These are phyloP conservation scores for Auricularia sp. DNA, from an alignment of 768 basidiomycete genomes.

Conservation along the genomic window DNA sequence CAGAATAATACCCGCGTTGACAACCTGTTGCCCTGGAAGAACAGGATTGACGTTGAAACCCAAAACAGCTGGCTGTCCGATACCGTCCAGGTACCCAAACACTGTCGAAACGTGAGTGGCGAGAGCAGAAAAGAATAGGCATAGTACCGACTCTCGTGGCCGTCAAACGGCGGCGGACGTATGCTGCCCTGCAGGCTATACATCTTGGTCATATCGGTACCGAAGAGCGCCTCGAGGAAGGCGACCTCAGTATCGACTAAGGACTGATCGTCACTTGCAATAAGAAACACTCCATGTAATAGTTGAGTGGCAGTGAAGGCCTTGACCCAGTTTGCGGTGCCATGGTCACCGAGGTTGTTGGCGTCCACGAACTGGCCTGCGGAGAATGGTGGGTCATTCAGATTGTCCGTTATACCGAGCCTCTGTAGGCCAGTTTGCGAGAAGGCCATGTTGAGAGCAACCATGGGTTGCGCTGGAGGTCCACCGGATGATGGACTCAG, in stretches of 20 bases:
- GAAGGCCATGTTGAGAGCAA: conserved; percentile 44
- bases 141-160: conserved; percentile 14
- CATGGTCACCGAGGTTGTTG: conserved; percentile 22
- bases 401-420: conserved; percentile 29
- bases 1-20: conserved; percentile 20
- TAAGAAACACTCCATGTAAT: conserved; percentile 37
- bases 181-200: conserved; percentile 26
- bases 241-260: conserved; percentile 19
- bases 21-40: conserved; percentile 15
- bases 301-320: conserved; percentile 33
- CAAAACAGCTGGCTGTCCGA: conserved; percentile 20
- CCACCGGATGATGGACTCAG: conserved; percentile 10
- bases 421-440: conserved; percentile 36
- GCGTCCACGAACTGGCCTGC: conserved; percentile 34
- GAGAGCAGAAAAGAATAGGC: not conserved
- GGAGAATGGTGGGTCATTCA: conserved; percentile 29
- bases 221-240: conserved; percentile 24
- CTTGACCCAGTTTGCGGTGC: conserved; percentile 32
- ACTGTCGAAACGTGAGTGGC: conserved; percentile 4
- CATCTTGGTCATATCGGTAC: conserved; percentile 30
- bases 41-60: conserved; percentile 17
- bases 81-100: conserved; percentile 21
- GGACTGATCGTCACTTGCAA: conserved; percentile 35
- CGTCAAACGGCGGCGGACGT: conserved; percentile 15
- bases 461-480: conserved; percentile 23